phyloP scores from a whole-genome alignment of 176 grass and related monocot genomes.

The Phragmites australis region DNA sequence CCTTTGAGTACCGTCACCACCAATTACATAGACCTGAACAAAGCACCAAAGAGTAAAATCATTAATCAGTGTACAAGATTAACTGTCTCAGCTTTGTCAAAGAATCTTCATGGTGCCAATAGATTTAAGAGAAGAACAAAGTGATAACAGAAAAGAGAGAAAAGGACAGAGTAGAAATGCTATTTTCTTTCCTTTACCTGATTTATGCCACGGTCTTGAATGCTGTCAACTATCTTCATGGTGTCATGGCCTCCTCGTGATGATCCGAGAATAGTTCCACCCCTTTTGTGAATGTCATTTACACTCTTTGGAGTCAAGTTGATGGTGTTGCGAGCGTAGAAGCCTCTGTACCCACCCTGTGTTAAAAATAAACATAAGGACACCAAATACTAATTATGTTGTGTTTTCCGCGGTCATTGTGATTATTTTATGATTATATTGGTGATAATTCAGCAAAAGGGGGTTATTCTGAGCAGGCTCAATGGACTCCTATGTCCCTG shows the following conservation, averaged over 20 bases:
- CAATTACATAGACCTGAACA: slow-evolving; percentile 89
- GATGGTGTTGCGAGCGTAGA: slow-evolving; percentile 85
- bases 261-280: slow-evolving; percentile 84
- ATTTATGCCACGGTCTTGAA: slow-evolving; percentile 94
- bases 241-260: slow-evolving; percentile 97
- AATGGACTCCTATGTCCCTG: not conserved
- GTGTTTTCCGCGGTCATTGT: not conserved
- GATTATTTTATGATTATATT: not conserved
- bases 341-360: slow-evolving; percentile 92
- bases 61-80: not conserved
- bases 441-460: not conserved
- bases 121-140: slow-evolving; percentile 6
- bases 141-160: not conserved
- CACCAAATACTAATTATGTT: not conserved
- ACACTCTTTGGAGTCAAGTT: slow-evolving; percentile 72
- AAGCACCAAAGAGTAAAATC: slow-evolving; percentile 14
- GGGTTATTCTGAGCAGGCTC: not conserved
- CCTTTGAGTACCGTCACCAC: slow-evolving; percentile 94
- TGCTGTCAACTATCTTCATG: slow-evolving; percentile 88
- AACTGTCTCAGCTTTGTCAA: slow-evolving; percentile 13
- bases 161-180: not conserved
- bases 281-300: slow-evolving; percentile 93
- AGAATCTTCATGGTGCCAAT: not conserved
- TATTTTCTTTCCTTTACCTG: slow-evolving; percentile 47
- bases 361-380: slow-evolving; percentile 14